Evolutionary conservation across 1,139 yeast genomes (phyloP), one percentile per base, ranked within the genome.

Genomic region (Diutina scorzettiae): DNA sequence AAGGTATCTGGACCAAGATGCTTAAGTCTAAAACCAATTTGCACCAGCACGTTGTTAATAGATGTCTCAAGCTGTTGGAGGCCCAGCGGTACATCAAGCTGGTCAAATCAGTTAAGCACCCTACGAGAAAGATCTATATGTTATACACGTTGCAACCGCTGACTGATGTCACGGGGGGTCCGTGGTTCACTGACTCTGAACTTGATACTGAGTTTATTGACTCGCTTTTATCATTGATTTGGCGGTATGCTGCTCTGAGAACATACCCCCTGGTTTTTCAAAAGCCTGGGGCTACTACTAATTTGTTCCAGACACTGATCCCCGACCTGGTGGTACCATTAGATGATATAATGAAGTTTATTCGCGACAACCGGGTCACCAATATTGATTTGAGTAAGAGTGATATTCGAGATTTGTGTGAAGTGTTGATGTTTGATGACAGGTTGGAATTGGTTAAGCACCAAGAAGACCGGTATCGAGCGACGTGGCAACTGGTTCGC

Each of bases 161-260:
- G 4, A 78, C 85, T 30, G 97, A 89, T 52, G 93, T 91, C 37
- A 91, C 98, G 0, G 99, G 99, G 47, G 99, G 98, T 1, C 98
- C 98, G 2, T 91, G 98, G 98, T 93, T 89, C 59, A 87, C 97
- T 0, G 98, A 93, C 57, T 78, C 89, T 28, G 98, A 91, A 58
- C 70, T 91, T 47, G 99, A 91, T 55, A 80, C 89, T 3, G 98
- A 89, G 57, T 91, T 91, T 56, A 89, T 91, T 46, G 93, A 86
- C 51, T 79, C 86, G 41, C 63, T 91, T 46, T 63, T 85, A 49
- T 77, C 85, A 20, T 91, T 89, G 40, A 78, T 89, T 14, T 91
- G 97, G 96, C 70, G 93, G 52, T 91, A 68, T 58, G 78, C 85
- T 5, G 86, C 87, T 1, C 72, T 78, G 20, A 75, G 73, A 51